Evolutionary conservation across 2,329 filamentous ascomycete genomes (phyloP), one percentile per base, ranked within the genome.

Genomic region (Mollisiaceae sp.): DNA sequence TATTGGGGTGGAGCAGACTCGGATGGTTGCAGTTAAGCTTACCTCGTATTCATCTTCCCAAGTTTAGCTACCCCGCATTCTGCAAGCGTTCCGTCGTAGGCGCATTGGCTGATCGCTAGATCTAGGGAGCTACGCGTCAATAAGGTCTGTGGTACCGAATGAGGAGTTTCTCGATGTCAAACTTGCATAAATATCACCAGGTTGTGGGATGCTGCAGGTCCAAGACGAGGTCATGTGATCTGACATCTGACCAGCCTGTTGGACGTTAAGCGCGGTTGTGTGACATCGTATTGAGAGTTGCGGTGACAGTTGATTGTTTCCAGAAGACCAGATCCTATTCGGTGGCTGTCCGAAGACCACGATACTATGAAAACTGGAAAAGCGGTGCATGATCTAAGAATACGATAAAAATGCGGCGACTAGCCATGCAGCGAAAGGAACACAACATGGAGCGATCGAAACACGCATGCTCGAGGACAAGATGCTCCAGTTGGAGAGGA

Each of bases 191-290:
- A 24, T n/a, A 50, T 50, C n/a, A 24, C n/a, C 20, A 24, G 45
- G n/a, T 50, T 50, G 45, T 24, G 20, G 45, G 45, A 22, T 50
- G 45, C 45, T 24, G 41, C 15, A 15, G 41, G 45, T 20, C 8
- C 4, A 50, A 50, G 45, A 50, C 45, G n/a, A 22, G 45, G 45
- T 50, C 45, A 50, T 50, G 45, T 50, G 45, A 50, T 50, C 9
- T 6, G n/a, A 9, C n/a, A 22, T 50, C n/a, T 22, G n/a, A 24
- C 24, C 5, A 50, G 18, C 6, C n/a, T n/a, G 18, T n/a, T 22
- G 18, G 20, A 20, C 22, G 45, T 24, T 24, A 8, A n/a, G 8
- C 8, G 43, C 14, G 3, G 43, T 24, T 22, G 45, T 50, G 20
- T n/a, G 20, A 22, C 45, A 24, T 24, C 45, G 20, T 22, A 22